Evolutionary conservation across 2,329 filamentous ascomycete genomes (phyloP).

Genomic region (Pseudogymnoascus sp.): DNA sequence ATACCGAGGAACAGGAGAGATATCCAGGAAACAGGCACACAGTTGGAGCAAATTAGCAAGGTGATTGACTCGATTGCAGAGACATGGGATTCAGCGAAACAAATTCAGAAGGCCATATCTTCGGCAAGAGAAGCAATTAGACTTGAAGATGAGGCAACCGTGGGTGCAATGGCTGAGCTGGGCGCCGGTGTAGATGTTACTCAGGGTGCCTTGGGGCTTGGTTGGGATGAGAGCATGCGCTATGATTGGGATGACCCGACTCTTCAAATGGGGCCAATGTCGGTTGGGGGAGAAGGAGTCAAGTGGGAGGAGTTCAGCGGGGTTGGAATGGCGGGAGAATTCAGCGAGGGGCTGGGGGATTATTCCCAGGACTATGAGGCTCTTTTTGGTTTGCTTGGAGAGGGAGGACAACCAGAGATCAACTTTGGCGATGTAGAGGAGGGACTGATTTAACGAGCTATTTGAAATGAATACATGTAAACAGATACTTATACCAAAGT

Average conservation of each 20-base stretch:
- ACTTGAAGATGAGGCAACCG: constrained; percentile 7
- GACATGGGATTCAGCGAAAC: constrained; percentile 39
- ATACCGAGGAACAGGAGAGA: constrained; percentile 22
- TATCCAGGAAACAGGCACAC: constrained; percentile 40
- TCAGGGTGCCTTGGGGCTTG: background rate
- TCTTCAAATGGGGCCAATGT: constrained; percentile 7
- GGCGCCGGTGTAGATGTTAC: background rate
- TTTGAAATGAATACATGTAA: background rate
- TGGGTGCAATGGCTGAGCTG: background rate
- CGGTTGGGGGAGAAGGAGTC: background rate
- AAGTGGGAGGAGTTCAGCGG: constrained; percentile 7
- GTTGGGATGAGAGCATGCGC: constrained; percentile 7
- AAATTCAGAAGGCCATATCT: constrained; percentile 33
- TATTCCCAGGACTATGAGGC: constrained; percentile 7
- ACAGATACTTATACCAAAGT: background rate
- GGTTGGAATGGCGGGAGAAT: background rate
- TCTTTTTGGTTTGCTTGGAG: constrained; percentile 7
- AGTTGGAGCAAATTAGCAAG: constrained; percentile 41
- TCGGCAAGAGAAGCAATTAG: constrained; percentile 13
- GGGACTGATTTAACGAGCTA: background rate
- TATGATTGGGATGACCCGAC: constrained; percentile 2
- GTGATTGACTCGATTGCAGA: constrained; percentile 45
- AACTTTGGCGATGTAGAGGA: background rate
- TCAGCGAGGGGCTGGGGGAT: constrained; percentile 8
- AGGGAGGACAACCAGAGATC: background rate